Evolutionary conservation across 352 stramenopile species (phyloP).

Genomic region (Pythium graminicola): DNA sequence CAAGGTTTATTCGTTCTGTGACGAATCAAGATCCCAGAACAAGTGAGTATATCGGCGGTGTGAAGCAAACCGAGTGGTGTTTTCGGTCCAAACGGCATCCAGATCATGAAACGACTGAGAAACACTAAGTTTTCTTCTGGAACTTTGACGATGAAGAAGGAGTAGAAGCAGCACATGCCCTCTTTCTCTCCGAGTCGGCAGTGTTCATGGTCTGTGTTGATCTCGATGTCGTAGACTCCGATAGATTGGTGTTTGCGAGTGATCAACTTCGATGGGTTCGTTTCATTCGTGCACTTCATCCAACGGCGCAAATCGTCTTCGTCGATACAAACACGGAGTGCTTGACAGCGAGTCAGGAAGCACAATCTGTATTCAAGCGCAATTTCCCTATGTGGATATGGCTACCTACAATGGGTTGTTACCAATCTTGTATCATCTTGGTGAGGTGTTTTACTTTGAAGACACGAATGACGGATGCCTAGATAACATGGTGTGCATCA

Average conservation of each 20-base stretch:
- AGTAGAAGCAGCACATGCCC: background rate
- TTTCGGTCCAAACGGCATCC: background rate
- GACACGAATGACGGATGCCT: background rate
- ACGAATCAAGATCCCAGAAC: background rate
- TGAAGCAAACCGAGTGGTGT: background rate
- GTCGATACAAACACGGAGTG: background rate
- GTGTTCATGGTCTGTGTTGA: background rate
- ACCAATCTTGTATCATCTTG: background rate
- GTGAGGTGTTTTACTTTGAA: background rate
- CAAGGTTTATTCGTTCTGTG: background rate
- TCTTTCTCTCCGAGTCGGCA: background rate
- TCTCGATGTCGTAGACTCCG: background rate
- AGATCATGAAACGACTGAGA: background rate
- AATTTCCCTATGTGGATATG: too few relatives aligned
- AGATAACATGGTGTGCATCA: background rate
- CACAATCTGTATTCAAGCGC: background rate
- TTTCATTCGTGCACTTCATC: background rate
- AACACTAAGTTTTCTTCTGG: background rate
- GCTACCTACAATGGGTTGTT: background rate
- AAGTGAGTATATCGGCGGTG: too few relatives aligned
- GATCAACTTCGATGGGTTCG: background rate
- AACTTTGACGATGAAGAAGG: background rate
- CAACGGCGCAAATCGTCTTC: background rate
- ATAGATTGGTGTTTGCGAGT: background rate
- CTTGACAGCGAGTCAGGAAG: background rate